A percentile compares a stretch with the other conserved stretches of the same genome.
Evolutionary conservation across 2,329 filamentous ascomycete species (phyloP).

Genomic region (Xylaria sp.): DNA sequence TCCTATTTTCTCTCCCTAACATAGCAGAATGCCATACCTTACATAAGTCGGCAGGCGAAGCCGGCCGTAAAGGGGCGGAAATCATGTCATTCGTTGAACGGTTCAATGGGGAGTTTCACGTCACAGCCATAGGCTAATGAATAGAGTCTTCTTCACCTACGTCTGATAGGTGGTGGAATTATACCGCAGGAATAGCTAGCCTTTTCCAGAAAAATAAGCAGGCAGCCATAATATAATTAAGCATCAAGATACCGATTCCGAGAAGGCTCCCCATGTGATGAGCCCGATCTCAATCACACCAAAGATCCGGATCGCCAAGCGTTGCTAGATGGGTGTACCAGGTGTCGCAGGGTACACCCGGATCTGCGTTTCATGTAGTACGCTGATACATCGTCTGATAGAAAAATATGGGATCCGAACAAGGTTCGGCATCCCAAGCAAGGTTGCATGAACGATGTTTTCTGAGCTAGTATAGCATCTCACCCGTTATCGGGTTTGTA

Average conservation of each 20-base stretch:
- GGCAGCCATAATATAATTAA: constrained; percentile 33
- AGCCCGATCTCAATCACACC: not conserved
- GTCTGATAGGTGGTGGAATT: constrained; percentile 20
- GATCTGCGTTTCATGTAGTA: constrained; percentile 32
- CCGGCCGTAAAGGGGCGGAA: constrained; percentile 16
- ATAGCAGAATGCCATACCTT: constrained; percentile 31
- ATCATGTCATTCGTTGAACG: constrained; percentile 35
- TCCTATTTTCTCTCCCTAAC: constrained; percentile 38
- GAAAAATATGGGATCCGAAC: not conserved
- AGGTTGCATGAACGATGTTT: not conserved
- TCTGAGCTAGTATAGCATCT: not conserved
- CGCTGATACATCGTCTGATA: constrained; percentile 29
- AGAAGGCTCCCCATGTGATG: not conserved
- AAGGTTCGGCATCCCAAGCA: constrained; percentile 7
- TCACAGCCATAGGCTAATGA: constrained; percentile 20
- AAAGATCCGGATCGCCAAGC: constrained; percentile 17
- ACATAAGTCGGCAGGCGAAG: constrained; percentile 20
- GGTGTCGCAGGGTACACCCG: constrained; percentile 13
- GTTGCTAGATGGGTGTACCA: not conserved
- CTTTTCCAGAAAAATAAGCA: constrained; percentile 12
- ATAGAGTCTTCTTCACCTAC: constrained; percentile 30
- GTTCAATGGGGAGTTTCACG: constrained; percentile 18
- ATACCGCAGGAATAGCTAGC: constrained; percentile 24
- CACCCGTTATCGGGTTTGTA: not conserved
- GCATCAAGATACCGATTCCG: not conserved